These are phyloP conservation scores for Colletotrichum nymphaeae DNA, from an alignment of 2,329 filamentous ascomycete genomes.

Conservation along the genomic window DNA sequence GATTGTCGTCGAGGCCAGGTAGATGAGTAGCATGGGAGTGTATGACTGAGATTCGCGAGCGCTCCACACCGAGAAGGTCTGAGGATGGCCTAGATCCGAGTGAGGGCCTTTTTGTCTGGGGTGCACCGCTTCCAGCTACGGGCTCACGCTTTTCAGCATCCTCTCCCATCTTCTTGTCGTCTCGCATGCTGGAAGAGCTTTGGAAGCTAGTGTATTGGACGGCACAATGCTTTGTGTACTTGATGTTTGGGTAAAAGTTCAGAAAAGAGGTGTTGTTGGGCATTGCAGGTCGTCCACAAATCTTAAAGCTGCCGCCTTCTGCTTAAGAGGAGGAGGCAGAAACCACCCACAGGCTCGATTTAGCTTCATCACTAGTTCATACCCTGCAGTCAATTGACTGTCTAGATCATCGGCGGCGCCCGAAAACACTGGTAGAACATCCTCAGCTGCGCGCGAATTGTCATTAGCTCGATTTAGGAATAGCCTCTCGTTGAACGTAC, in stretches of 20 bases:
- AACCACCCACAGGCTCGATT: neutral
- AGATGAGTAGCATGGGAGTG: neutral
- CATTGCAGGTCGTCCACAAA: neutral
- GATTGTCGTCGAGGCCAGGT: neutral
- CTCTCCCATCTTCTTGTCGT: neutral
- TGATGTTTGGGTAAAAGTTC: neutral
- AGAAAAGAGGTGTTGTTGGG: neutral
- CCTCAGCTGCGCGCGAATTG: neutral
- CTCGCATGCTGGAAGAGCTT: neutral
- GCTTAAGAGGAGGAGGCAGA: neutral
- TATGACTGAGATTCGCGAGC: slow-evolving; percentile 13
- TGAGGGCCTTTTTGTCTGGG: neutral
- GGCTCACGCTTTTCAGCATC: too few relatives aligned
- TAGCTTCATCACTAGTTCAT: neutral
- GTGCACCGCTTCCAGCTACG: neutral
- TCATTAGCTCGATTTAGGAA: neutral
- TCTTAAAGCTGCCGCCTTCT: neutral
- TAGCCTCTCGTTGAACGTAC: neutral
- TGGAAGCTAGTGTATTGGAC: too few relatives aligned
- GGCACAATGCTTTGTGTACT: neutral
- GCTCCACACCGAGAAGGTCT: slow-evolving; percentile 22
- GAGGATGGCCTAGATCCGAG: slow-evolving; percentile 12
- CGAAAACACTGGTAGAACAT: neutral
- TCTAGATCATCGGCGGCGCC: slow-evolving; percentile 8
- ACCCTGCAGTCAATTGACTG: too few relatives aligned